Evolutionary conservation across 2,329 filamentous ascomycete species (phyloP).

Genomic region (Cryphonectria radicalis): DNA sequence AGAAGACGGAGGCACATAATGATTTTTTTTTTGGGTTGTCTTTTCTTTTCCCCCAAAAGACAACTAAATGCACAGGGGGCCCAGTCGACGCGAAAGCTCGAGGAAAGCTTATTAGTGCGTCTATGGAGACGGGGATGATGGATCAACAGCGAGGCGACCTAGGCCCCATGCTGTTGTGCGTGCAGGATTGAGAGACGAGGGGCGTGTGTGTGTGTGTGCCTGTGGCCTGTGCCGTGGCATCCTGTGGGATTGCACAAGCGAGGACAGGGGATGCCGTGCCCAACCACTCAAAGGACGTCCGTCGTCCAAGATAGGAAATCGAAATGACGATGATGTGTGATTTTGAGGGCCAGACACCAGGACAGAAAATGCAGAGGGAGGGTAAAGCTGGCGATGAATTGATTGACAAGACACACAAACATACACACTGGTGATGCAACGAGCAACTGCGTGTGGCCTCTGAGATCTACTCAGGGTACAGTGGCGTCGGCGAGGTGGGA

Average conservation of each 20-base stretch:
- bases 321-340: slow-evolving; percentile 17
- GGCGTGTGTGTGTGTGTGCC: slow-evolving; percentile 15
- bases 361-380: neutral
- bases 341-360: neutral
- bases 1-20: slow-evolving; percentile 16
- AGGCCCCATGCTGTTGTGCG: slow-evolving; percentile 8
- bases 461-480: neutral
- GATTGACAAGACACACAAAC: neutral
- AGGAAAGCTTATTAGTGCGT: slow-evolving; percentile 36
- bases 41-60: slow-evolving; percentile 34
- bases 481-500: neutral
- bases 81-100: slow-evolving; percentile 48
- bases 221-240: slow-evolving; percentile 22
- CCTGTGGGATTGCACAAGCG: slow-evolving; percentile 29
- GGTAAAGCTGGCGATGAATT: neutral
- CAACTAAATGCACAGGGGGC: slow-evolving; percentile 16
- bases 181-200: slow-evolving; percentile 19
- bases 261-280: slow-evolving; percentile 27
- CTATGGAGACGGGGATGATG: slow-evolving; percentile 31
- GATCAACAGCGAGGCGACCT: slow-evolving; percentile 26
- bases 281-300: slow-evolving; percentile 25
- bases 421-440: neutral
- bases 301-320: slow-evolving; percentile 27
- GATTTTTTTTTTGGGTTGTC: slow-evolving; percentile 48
- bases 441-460: neutral